phyloP scores from a whole-genome alignment of 2,329 filamentous ascomycete species.

The Endothia cerciana region DNA sequence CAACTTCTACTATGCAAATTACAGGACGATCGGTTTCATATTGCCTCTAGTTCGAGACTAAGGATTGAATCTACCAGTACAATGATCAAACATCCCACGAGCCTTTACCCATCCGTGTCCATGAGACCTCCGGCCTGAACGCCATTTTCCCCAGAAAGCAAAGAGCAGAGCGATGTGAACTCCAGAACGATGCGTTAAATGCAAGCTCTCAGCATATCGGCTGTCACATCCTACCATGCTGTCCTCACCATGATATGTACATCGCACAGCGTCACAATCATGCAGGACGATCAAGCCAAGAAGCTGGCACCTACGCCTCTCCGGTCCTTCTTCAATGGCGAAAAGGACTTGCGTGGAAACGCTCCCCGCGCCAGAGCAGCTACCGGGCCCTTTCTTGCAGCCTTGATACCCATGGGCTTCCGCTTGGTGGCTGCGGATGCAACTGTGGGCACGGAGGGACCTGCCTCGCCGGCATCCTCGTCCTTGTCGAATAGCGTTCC shows the following conservation, averaged over 20 bases:
- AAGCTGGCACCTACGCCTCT: constrained; percentile 67
- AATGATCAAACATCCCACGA: not conserved
- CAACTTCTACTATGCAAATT: not conserved
- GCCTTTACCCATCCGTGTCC: constrained; percentile 1
- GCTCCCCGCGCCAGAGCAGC: constrained; percentile 44
- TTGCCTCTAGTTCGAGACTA: not conserved
- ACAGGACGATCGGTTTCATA: not conserved
- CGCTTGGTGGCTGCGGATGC: constrained; percentile 31
- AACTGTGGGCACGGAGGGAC: constrained; percentile 29
- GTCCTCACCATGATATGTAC: not conserved
- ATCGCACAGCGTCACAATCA: not conserved
- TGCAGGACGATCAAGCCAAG: constrained; percentile 45
- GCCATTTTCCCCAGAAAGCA: constrained; percentile 6
- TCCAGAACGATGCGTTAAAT: constrained; percentile 22
- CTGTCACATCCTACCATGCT: constrained; percentile 7
- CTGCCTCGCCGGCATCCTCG: constrained; percentile 61
- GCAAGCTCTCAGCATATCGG: constrained; percentile 4
- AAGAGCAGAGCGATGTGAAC: constrained; percentile 11
- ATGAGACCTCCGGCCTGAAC: constrained; percentile 16
- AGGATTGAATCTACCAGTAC: not conserved
- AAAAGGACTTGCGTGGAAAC: constrained; percentile 63
- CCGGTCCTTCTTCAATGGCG: constrained; percentile 72
- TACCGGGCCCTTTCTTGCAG: constrained; percentile 24
- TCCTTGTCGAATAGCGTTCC: constrained; percentile 72
- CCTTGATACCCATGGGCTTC: constrained; percentile 30